Evolutionary conservation across 2,329 filamentous ascomycete genomes (phyloP).

Genomic region (Talaromyces sp.): DNA sequence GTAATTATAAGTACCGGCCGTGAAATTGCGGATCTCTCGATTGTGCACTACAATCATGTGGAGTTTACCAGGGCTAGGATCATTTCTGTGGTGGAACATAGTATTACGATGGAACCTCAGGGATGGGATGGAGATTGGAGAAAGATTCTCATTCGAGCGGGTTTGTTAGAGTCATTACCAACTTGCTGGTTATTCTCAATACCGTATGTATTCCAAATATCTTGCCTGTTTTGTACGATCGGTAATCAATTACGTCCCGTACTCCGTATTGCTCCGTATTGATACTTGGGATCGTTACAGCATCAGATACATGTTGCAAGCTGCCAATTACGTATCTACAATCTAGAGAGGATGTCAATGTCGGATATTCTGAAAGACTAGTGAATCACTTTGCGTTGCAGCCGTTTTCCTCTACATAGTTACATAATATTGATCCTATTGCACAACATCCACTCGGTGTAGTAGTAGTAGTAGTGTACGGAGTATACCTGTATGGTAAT

Average conservation of each 20-base stretch:
- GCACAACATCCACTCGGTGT: no score
- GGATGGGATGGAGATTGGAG: background rate
- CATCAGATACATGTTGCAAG: background rate
- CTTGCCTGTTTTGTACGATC: background rate
- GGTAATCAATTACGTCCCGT: background rate
- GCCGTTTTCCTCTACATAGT: no score
- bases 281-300: background rate
- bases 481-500: background rate
- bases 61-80: constrained; percentile 6
- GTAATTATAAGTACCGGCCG: constrained; percentile 9
- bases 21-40: constrained; percentile 13
- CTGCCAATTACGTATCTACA: no score
- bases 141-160: background rate
- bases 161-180: background rate
- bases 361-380: background rate
- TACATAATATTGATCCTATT: no score
- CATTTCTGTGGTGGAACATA: constrained; percentile 5
- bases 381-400: no score
- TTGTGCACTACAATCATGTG: constrained; percentile 3
- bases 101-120: constrained; percentile 8
- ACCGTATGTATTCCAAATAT: background rate
- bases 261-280: no score
- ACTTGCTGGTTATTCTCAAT: background rate
- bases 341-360: background rate
- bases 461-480: no score